Evolutionary conservation across 805 yeast genomes (phyloP).

Genomic region (Starmerella stigmatis): DNA sequence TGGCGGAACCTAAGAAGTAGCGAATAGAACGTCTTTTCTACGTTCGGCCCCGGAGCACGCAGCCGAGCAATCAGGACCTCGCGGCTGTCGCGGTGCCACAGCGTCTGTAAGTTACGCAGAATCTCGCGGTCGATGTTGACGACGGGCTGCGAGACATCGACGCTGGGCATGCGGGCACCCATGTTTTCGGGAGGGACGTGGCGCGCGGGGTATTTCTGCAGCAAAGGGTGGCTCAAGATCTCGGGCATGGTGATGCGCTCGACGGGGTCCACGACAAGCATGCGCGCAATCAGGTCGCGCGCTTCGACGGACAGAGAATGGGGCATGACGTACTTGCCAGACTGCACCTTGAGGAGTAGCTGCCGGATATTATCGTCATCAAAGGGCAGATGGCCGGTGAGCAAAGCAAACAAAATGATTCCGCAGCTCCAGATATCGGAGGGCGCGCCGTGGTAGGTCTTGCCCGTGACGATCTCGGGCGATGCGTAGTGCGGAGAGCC

Average conservation of each 20-base stretch:
- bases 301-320: slow-evolving; percentile 71
- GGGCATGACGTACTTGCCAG: slow-evolving; percentile 80
- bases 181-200: slow-evolving; percentile 22
- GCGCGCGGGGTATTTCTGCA: slow-evolving; percentile 49
- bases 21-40: slow-evolving; percentile 75
- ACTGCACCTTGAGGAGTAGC: slow-evolving; percentile 78
- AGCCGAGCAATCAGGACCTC: slow-evolving; percentile 44
- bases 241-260: slow-evolving; percentile 69
- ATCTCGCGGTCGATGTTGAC: slow-evolving; percentile 63
- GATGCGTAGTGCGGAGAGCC: slow-evolving; percentile 99
- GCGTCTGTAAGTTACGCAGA: slow-evolving; percentile 59
- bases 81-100: slow-evolving; percentile 69
- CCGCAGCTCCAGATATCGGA: slow-evolving; percentile 99
- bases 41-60: slow-evolving; percentile 45
- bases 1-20: slow-evolving; percentile 61
- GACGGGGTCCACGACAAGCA: slow-evolving; percentile 74
- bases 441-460: slow-evolving; percentile 91
- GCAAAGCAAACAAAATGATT: slow-evolving; percentile 79
- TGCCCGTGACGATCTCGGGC: slow-evolving; percentile 94
- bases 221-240: slow-evolving; percentile 69
- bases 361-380: slow-evolving; percentile 92
- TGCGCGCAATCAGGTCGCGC: slow-evolving; percentile 66
- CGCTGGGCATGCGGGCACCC: slow-evolving; percentile 7
- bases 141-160: slow-evolving; percentile 30
- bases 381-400: slow-evolving; percentile 92